Base-by-base conservation (phyloP, 768 basidiomycete species). In the Mycena leptocephala region DNA sequence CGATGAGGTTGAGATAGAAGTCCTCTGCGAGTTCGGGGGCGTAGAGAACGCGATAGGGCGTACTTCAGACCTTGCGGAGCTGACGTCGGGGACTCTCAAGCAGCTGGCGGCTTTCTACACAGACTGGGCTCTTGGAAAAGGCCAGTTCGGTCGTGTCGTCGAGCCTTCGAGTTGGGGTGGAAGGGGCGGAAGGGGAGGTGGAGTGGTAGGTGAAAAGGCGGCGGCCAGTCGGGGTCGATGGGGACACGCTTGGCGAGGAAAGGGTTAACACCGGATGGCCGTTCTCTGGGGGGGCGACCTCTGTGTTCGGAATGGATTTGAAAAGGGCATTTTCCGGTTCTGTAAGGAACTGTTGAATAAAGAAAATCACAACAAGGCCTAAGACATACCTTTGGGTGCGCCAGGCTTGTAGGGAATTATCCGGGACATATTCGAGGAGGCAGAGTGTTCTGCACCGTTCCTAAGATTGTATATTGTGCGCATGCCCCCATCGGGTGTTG, bases 1-100 rank as follows among this genome's bases (percentile, higher is more conserved):
- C 97, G 28, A 99, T 97, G 14, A 99, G 90, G 81, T 99, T 99
- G 77, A 99, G 94, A 81, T 99, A 99, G 84, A 99, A 99, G 84
- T 99, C 98, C 82, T 99, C 98, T 33, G 97, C 96, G 18, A 99
- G 92, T 70, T 99, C 97, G 0, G 98, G 98, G 10, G 98, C 98
- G 82, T 99, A 98, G 39, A 99, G 91, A 0, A 99, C 98, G 72
- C 98, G 93, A 87, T 98, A 99, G 2, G 98, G 98, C 0, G 97
- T 98, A 84, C 98, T 97, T 87, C 94, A 94, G 2, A 99, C 95
- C 72, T 89, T 93, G 55, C 98, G 92, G 9, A 95, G 91, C 72
- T 93, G 90, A 62, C 95, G 92, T 32, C 95, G 90, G 0, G 97
- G 69, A n/a, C 94, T 95, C 76, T 97, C 92, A 56, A 99, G 92